Evolutionary conservation across 2,329 filamentous ascomycete species (phyloP), one percentile per base, ranked within the genome.

Genomic region (Mollisiaceae sp.): DNA sequence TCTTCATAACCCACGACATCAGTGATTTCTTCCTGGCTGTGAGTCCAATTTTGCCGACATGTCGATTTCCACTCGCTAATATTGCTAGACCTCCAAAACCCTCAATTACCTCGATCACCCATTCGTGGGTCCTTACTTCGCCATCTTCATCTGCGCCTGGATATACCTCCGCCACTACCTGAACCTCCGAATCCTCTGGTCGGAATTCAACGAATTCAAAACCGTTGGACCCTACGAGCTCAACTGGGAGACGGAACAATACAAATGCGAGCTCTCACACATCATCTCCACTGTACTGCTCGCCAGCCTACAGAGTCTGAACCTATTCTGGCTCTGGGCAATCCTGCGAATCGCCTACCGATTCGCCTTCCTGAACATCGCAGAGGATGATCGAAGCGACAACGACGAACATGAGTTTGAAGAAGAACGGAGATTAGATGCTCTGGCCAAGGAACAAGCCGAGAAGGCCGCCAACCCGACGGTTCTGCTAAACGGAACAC

Each of bases 11-110:
- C 11, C 93, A 97, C 79, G 94, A 98, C 76, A 91, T 97, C 68
- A 93, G 90, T 66, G 94, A 97, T 78, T 97, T 97, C 81, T 97
- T 97, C 86, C 85, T 97, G 54, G 94, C 94, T 43, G 91, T 94
- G 86, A 80, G 89, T 80, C 38, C 60, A 47, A 22, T 20, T 32
- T 32, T 3, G 27, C 27, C 12, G 38, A 14, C 38, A 14, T 41
- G 38, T 41, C 12, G 11, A 12, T 65, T 32, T 39, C 41, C 5
- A 50, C 59, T 32, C 8, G 38, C 38, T 41, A 41, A 41, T 20
- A 43, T 41, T 18, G 12, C 38, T 71, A 94, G 90, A 95, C 92
- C 1, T 97, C 93, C 67, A 97, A 97, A 81, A 87, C 89, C 5
- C 86, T 97, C 72, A 97, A 97, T 81, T 97, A 98, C 80, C 81